Conservation (phyloP, 2,329 filamentous ascomycete genomes). For the Colletotrichum brevisporum region DNA sequence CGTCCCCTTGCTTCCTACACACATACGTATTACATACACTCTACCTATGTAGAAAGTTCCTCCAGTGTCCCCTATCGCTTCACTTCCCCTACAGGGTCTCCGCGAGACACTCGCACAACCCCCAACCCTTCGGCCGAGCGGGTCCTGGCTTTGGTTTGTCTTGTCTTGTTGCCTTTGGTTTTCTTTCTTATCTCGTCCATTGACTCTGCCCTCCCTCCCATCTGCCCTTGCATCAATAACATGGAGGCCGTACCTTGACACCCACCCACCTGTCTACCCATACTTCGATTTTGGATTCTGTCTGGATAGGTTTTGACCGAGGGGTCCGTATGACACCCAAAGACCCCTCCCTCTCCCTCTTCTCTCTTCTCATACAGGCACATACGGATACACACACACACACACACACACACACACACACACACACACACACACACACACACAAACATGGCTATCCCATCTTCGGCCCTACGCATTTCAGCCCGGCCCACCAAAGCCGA, state of each 20-base stretch:
- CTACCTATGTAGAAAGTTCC: no score
- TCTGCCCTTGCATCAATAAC: background rate
- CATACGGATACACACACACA: background rate
- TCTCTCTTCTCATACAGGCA: background rate
- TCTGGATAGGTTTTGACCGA: background rate
- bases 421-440: background rate
- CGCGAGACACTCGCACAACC: conserved; percentile 1
- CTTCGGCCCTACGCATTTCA: conserved; percentile 16
- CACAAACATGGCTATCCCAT: conserved; percentile 30
- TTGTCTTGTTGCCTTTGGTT: conserved; percentile 6
- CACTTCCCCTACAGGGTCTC: conserved; percentile 2
- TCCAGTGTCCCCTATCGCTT: background rate
- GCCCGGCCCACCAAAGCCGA: conserved; percentile 10
- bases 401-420: background rate
- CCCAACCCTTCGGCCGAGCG: background rate
- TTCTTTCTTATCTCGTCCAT: conserved; percentile 17
- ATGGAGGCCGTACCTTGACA: no score
- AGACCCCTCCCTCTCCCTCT: background rate
- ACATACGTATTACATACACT: no score
- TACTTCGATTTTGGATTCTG: conserved; percentile 13
- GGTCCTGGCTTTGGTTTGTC: conserved; percentile 6
- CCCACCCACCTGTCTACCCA: background rate
- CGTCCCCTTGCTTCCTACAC: background rate
- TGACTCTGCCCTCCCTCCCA: conserved; percentile 1
- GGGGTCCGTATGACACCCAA: no score